Evolutionary conservation across 352 stramenopile species (phyloP), one percentile per base, ranked within the genome.

Genomic region (Phytophthora pinifolia): DNA sequence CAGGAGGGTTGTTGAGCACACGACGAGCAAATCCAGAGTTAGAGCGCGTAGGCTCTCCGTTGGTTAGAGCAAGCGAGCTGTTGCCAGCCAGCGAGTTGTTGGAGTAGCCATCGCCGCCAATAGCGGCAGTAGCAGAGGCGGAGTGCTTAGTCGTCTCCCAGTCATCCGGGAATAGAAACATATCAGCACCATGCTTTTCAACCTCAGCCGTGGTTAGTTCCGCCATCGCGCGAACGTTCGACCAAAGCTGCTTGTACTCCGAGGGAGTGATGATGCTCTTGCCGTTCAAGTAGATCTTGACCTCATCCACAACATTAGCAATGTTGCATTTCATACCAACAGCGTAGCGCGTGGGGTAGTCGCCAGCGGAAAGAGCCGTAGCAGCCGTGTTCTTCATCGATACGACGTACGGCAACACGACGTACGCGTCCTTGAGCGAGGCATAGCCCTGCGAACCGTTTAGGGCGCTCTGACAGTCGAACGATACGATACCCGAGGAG

Each of bases 391-490:
- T 49, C 9, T 38, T 36, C 25, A 25, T 25, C 2, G 20, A 29
- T 38, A 49, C 42, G 7, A 31, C 42, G 15, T 39, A 49, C 0
- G 42, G 42, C 1, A 27, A 4, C 30, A 49, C 42, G 6, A 49
- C 9, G 25, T 49, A 56, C 20, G 35, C 35, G 31, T 56, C 48
- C 17, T 22, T 8, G 9, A 56, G 48, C 36, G n/a, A 47, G 5
- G 20, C 39, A 42, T 51, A 59, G 0, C 51, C 51, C 44, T 30
- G 44, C 3, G 51, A 43, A 5, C 51, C 51, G 33, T 59, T 59
- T 45, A 59, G 41, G 15, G 52, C 39, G 2, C 39, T 53, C n/a
- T 38, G 44, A 6, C 39, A 39, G 42, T 59, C 38, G 9, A 59
- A 53, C 4, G 39, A 42, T 27, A 39, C 51, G 25, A 49, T 39